phyloP scores from a whole-genome alignment of 2,329 filamentous ascomycete species.

The Periconia digitata region DNA sequence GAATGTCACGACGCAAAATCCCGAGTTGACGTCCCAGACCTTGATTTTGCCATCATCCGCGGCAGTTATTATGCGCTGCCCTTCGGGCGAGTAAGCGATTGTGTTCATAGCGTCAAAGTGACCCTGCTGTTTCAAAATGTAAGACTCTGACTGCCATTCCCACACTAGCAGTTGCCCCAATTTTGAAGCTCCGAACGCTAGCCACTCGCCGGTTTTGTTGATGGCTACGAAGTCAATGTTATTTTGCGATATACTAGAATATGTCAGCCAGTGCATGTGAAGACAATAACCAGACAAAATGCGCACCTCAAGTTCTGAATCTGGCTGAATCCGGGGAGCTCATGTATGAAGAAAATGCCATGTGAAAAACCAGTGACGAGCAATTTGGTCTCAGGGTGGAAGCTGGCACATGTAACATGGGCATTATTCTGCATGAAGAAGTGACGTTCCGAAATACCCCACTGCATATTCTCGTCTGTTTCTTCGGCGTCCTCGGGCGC shows the following conservation, averaged over 20 bases:
- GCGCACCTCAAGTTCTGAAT: slow-evolving; percentile 74
- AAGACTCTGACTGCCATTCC: slow-evolving; percentile 99
- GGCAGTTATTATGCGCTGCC: slow-evolving; percentile 87
- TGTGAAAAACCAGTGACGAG: slow-evolving; percentile 96
- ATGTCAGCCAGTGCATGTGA: slow-evolving; percentile 9
- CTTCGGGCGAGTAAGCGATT: slow-evolving; percentile 89
- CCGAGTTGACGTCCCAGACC: slow-evolving; percentile 94
- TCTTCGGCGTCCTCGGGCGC: slow-evolving; percentile 56
- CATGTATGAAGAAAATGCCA: slow-evolving; percentile 90
- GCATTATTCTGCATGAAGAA: slow-evolving; percentile 93
- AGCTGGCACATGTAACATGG: slow-evolving; percentile 85
- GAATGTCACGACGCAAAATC: slow-evolving; percentile 97
- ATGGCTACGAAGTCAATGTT: slow-evolving; percentile 94
- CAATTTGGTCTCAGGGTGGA: slow-evolving; percentile 83
- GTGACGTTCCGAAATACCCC: slow-evolving; percentile 88
- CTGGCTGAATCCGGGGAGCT: slow-evolving; percentile 92
- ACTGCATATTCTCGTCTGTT: slow-evolving; percentile 71
- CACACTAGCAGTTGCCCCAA: slow-evolving; percentile 95
- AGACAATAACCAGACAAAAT: not conserved
- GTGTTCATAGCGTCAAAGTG: slow-evolving; percentile 97
- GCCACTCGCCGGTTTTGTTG: slow-evolving; percentile 93
- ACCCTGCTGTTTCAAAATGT: slow-evolving; percentile 96
- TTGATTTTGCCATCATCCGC: slow-evolving; percentile 98
- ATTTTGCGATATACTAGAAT: slow-evolving; percentile 86
- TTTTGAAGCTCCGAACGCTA: slow-evolving; percentile 94